Conservation (phyloP, 2,329 filamentous ascomycete species). For the Ascochyta clinopodiicola region DNA sequence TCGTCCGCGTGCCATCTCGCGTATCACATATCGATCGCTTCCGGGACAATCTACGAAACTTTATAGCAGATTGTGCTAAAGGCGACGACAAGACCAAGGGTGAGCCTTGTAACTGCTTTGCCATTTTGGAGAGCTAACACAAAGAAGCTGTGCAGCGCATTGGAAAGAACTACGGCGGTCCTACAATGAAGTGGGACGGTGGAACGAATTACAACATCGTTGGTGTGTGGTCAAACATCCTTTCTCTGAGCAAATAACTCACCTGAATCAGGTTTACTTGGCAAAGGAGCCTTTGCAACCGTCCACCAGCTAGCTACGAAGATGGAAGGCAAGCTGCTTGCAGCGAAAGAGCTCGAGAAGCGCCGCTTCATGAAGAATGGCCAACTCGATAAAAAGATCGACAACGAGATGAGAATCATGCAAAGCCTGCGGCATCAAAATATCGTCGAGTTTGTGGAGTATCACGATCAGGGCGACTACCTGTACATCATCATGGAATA, state of each 20-base stretch:
- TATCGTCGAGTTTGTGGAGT: conserved; percentile 90
- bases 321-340: conserved; percentile 81
- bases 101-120: background rate
- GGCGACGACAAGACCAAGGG: conserved; percentile 35
- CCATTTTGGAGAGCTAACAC: conserved; percentile 1
- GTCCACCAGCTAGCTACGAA: conserved; percentile 91
- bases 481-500: conserved; percentile 98
- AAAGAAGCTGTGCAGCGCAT: conserved; percentile 29
- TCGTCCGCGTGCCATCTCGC: conserved; percentile 79
- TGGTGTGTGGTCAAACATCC: conserved; percentile 20
- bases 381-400: conserved; percentile 85
- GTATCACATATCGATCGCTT: conserved; percentile 74
- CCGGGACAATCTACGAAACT: conserved; percentile 70
- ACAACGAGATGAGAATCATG: conserved; percentile 99
- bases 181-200: conserved; percentile 81
- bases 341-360: conserved; percentile 95
- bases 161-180: conserved; percentile 36
- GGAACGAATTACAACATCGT: conserved; percentile 84
- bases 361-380: conserved; percentile 92
- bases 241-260: background rate
- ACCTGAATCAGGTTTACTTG: conserved; percentile 66
- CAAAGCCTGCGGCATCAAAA: conserved; percentile 81
- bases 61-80: conserved; percentile 58
- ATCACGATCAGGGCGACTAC: conserved; percentile 79
- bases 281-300: conserved; percentile 92